Percentiles rank a stretch among this genome's conserved stretches.
phyloP scores from a whole-genome alignment of 2,329 filamentous ascomycete genomes.

The Esteya vermicola region DNA sequence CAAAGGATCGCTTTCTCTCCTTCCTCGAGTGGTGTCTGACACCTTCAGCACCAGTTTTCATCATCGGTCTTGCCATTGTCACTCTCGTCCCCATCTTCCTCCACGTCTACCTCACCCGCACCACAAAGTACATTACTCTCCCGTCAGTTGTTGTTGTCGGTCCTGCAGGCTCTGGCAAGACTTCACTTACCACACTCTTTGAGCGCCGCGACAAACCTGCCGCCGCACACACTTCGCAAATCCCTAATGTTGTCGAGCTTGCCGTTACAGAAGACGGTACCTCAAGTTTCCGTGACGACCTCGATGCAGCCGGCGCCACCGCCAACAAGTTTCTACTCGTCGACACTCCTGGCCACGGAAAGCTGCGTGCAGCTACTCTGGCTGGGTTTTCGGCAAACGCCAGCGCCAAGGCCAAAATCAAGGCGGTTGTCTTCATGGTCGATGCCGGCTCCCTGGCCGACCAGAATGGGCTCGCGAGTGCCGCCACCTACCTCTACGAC shows the following conservation, averaged over 20 bases:
- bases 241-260: constrained; percentile 36
- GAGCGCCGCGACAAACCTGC: constrained; percentile 35
- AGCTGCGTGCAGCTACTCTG: constrained; percentile 63
- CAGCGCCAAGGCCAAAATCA: constrained; percentile 29
- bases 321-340: constrained; percentile 62
- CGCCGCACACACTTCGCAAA: constrained; percentile 41
- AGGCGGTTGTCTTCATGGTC: constrained; percentile 74
- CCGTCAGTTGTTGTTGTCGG: constrained; percentile 73
- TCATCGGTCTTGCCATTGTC: constrained; percentile 56
- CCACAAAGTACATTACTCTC: constrained; percentile 49
- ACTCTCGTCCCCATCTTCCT: constrained; percentile 62
- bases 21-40: constrained; percentile 40
- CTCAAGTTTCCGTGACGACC: constrained; percentile 35
- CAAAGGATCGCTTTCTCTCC: constrained; percentile 15
- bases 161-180: constrained; percentile 76
- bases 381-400: constrained; percentile 24
- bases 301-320: constrained; percentile 36
- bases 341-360: constrained; percentile 92
- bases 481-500: constrained; percentile 80
- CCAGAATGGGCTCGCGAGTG: constrained; percentile 49
- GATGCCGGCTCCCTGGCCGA: constrained; percentile 58
- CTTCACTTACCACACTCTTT: constrained; percentile 64
- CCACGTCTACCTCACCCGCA: constrained; percentile 59
- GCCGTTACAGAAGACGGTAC: constrained; percentile 33
- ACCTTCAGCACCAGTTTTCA: constrained; percentile 47